These are phyloP conservation scores for Arabidopsis thaliana DNA, from an alignment of 345 rosid genomes.

Conservation along the genomic window DNA sequence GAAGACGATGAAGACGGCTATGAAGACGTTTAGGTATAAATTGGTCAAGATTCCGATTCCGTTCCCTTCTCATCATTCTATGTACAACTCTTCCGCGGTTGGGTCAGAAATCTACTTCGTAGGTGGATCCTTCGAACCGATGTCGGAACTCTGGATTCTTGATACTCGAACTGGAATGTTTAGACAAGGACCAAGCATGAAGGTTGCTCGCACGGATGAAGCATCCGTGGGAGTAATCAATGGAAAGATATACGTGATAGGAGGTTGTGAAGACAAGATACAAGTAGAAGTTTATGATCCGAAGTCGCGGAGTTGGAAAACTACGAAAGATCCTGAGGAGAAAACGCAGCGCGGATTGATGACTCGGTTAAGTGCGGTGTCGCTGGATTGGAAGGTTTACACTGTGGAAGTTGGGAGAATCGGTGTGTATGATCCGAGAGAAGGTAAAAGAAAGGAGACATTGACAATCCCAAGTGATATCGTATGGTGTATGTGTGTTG, in stretches of 20 bases:
- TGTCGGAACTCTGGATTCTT: constrained; percentile 63
- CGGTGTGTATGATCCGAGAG: constrained; percentile 57
- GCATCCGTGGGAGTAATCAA: constrained; percentile 55
- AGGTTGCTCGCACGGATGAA: constrained; percentile 54
- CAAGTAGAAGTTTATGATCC: constrained; percentile 79
- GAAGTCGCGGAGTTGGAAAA: constrained; percentile 47
- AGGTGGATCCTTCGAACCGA: constrained; percentile 62
- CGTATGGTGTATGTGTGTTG: constrained; percentile 71
- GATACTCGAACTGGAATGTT: constrained; percentile 65
- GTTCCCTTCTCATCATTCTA: constrained; percentile 48
- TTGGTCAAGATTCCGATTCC: constrained; percentile 51
- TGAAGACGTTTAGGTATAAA: constrained; percentile 16
- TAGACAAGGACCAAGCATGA: constrained; percentile 57
- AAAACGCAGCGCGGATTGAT: constrained; percentile 61
- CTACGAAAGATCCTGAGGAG: constrained; percentile 45
- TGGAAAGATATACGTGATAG: constrained; percentile 64
- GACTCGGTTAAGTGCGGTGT: constrained; percentile 57
- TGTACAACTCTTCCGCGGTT: constrained; percentile 50
- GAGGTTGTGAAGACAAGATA: constrained; percentile 56
- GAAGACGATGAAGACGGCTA: not conserved
- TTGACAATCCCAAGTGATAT: constrained; percentile 50
- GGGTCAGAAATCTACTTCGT: constrained; percentile 60
- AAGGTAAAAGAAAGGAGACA: constrained; percentile 53
- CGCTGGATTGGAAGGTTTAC: constrained; percentile 54
- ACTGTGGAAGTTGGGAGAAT: constrained; percentile 66